Conservation (phyloP, 2,329 filamentous ascomycete genomes). For the Lachnellula hyalina region DNA sequence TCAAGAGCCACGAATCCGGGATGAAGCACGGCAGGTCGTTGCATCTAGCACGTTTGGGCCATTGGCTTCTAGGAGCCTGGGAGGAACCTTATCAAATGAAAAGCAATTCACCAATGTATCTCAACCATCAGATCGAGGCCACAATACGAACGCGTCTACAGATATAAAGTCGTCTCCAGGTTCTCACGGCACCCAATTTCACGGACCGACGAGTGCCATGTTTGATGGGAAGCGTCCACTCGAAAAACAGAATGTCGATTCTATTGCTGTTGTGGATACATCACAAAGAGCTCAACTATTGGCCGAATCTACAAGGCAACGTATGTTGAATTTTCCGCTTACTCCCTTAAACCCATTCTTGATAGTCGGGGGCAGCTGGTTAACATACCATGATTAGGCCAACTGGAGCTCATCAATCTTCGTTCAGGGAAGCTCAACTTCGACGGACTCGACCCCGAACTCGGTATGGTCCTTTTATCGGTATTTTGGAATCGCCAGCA, state of each 20-base stretch:
- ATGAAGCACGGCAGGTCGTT: neutral
- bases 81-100: no score
- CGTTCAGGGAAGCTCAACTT: slow-evolving; percentile 45
- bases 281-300: slow-evolving; percentile 40
- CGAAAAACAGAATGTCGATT: neutral
- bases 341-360: no score
- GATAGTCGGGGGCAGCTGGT: no score
- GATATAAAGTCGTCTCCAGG: neutral
- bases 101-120: neutral
- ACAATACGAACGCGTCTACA: neutral
- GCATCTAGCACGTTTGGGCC: no score
- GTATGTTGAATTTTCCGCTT: slow-evolving; percentile 12
- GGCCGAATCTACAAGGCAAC: slow-evolving; percentile 42
- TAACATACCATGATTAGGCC: slow-evolving; percentile 16
- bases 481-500: slow-evolving; percentile 51
- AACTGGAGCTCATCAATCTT: slow-evolving; percentile 45
- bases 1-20: neutral
- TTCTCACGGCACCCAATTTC: slow-evolving; percentile 1
- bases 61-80: no score
- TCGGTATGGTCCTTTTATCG: slow-evolving; percentile 46
- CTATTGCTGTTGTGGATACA: slow-evolving; percentile 18
- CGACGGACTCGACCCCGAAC: slow-evolving; percentile 47
- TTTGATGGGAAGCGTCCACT: slow-evolving; percentile 5
- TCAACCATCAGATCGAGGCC: neutral
- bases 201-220: slow-evolving; percentile 12